phyloP scores from a whole-genome alignment of 164 flowering plant species.

The Vitis vinifera region ASM3070453v1 NC_081817.1:6315001-6315500 shows the following conservation, averaged over 20 bases:
- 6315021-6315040: slow-evolving; percentile 62
- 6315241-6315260: background rate
- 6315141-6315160: no score
- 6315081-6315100: slow-evolving; percentile 99
- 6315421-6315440: background rate
- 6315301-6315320: slow-evolving; percentile 99
- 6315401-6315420: background rate
- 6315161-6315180: background rate
- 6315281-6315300: slow-evolving; percentile 44
- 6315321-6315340: slow-evolving; percentile 94
- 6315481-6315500: background rate
- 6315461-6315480: background rate
- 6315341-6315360: slow-evolving; percentile 97
- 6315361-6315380: slow-evolving; percentile 99
- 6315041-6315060: slow-evolving; percentile 98
- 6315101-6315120: slow-evolving; percentile 99
- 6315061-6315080: slow-evolving; percentile 99
- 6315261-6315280: slow-evolving; percentile 1
- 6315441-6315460: background rate
- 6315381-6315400: slow-evolving; percentile 98
- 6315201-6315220: background rate
- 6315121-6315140: background rate
- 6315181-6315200: background rate
- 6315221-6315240: background rate
- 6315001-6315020: background rate